Percentiles rank a stretch among this genome's conserved stretches.
These are phyloP conservation scores for Neurospora sp. DNA, from an alignment of 495 filamentous ascomycete genomes.

Conservation along the genomic window DNA sequence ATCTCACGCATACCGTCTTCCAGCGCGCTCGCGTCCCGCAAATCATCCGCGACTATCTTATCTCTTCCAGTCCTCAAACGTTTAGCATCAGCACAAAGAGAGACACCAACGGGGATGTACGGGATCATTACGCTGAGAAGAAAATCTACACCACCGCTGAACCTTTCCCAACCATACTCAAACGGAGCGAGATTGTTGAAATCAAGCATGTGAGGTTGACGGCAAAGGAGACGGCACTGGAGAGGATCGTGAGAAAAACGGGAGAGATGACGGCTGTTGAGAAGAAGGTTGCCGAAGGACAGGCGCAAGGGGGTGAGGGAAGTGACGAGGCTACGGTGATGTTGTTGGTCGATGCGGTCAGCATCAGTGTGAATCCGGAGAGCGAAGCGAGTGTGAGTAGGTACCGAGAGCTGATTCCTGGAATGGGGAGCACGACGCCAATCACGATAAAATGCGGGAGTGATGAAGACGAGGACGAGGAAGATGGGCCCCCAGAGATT, in stretches of 20 bases:
- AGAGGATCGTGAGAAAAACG: slow-evolving; percentile 86
- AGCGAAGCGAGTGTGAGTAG: slow-evolving; percentile 61
- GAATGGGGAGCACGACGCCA: slow-evolving; percentile 33
- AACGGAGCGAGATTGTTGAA: slow-evolving; percentile 73
- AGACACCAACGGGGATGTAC: slow-evolving; percentile 51
- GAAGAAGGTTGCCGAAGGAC: slow-evolving; percentile 62
- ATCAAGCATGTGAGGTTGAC: slow-evolving; percentile 52
- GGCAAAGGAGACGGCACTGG: slow-evolving; percentile 78
- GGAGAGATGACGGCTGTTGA: slow-evolving; percentile 69
- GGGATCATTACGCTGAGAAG: slow-evolving; percentile 76
- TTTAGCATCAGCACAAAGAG: slow-evolving; percentile 67
- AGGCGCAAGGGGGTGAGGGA: slow-evolving; percentile 24
- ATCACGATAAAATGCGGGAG: slow-evolving; percentile 29
- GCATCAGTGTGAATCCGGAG: slow-evolving; percentile 56
- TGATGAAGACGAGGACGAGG: slow-evolving; percentile 31
- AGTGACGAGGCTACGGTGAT: slow-evolving; percentile 43
- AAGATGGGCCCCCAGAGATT: slow-evolving; percentile 40
- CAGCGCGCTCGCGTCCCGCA: slow-evolving; percentile 76
- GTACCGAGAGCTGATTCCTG: slow-evolving; percentile 63
- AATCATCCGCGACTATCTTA: slow-evolving; percentile 72
- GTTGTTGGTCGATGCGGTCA: slow-evolving; percentile 61
- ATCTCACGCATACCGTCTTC: slow-evolving; percentile 76
- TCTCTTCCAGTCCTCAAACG: slow-evolving; percentile 57
- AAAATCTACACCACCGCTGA: slow-evolving; percentile 75
- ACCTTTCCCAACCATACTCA: slow-evolving; percentile 81